Evolutionary conservation across 768 basidiomycete genomes (phyloP).

Genomic region (Gloeopeniophorella convolvens): DNA sequence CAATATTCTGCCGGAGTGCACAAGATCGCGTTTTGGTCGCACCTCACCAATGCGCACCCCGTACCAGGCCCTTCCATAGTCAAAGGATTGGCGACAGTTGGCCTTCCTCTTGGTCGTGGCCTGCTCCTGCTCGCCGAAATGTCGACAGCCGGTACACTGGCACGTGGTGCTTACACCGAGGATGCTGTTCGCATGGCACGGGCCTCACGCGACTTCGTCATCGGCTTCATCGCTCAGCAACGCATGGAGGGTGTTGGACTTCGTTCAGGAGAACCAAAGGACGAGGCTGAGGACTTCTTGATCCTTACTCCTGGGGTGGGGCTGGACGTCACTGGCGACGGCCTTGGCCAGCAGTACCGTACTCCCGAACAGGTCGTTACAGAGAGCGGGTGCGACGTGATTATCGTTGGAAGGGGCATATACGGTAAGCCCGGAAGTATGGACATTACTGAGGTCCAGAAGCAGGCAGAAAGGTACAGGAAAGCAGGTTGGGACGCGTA

Average conservation of each 20-base stretch:
- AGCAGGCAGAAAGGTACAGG: conserved; percentile 80
- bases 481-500: conserved; percentile 91
- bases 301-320: conserved; percentile 92
- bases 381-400: conserved; percentile 85
- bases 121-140: conserved; percentile 93
- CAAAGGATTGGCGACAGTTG: conserved; percentile 82
- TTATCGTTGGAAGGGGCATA: conserved; percentile 95
- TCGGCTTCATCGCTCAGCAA: conserved; percentile 91
- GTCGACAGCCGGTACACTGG: conserved; percentile 85
- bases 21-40: conserved; percentile 92
- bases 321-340: conserved; percentile 55
- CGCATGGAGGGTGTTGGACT: conserved; percentile 67
- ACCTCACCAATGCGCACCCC: conserved; percentile 95
- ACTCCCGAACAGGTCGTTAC: conserved; percentile 80
- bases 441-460: conserved; percentile 42
- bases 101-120: conserved; percentile 77
- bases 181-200: conserved; percentile 86
- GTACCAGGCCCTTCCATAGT: conserved; percentile 95
- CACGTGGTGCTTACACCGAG: conserved; percentile 76
- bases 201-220: conserved; percentile 74
- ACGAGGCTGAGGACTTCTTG: conserved; percentile 65
- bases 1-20: conserved; percentile 93
- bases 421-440: conserved; percentile 57
- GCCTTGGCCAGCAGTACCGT: conserved; percentile 59
- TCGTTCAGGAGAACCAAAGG: conserved; percentile 20